Percentiles rank a stretch among this genome's conserved stretches.
Conservation (phyloP, 352 stramenopile genomes). For the Phytophthora ramorum region DNA sequence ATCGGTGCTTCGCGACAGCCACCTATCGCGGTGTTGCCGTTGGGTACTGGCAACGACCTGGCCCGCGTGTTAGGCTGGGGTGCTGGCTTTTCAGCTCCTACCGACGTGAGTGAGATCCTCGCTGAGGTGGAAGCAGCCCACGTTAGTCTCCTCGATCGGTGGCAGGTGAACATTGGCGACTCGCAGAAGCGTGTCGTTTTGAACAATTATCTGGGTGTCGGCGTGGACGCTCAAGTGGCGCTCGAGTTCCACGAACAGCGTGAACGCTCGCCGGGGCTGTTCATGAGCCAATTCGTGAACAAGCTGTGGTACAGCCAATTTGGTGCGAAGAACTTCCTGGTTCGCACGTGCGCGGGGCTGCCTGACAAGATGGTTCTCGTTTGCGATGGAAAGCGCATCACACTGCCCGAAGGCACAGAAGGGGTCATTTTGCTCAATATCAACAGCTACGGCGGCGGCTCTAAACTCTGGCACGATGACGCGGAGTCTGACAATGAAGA, state of each 20-base stretch:
- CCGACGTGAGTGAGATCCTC: conserved; percentile 70
- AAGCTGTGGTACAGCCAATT: conserved; percentile 93
- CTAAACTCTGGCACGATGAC: conserved; percentile 89
- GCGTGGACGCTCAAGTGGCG: conserved; percentile 91
- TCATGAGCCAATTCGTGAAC: conserved; percentile 92
- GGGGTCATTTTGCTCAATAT: conserved; percentile 91
- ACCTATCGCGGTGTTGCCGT: conserved; percentile 94
- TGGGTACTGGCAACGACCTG: conserved; percentile 97
- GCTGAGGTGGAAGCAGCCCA: conserved; percentile 75
- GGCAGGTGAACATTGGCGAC: conserved; percentile 72
- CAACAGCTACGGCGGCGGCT: conserved; percentile 88
- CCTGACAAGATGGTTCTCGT: conserved; percentile 78
- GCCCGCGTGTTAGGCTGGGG: conserved; percentile 94
- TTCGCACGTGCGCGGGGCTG: conserved; percentile 81
- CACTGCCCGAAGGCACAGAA: conserved; percentile 78
- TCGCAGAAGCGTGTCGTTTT: conserved; percentile 68
- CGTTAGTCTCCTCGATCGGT: conserved; percentile 79
- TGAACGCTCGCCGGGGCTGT: conserved; percentile 85
- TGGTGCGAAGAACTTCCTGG: conserved; percentile 88
- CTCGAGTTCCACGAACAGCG: conserved; percentile 92
- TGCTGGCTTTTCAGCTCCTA: conserved; percentile 86
- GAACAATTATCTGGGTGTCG: conserved; percentile 89
- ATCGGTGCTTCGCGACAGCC: conserved; percentile 72
- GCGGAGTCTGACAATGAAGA: conserved; percentile 66
- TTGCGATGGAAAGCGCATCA: conserved; percentile 80